Evolutionary conservation across 2,329 filamentous ascomycete genomes (phyloP), one percentile per base, ranked within the genome.

Genomic region (Pseudogymnoascus sp.): DNA sequence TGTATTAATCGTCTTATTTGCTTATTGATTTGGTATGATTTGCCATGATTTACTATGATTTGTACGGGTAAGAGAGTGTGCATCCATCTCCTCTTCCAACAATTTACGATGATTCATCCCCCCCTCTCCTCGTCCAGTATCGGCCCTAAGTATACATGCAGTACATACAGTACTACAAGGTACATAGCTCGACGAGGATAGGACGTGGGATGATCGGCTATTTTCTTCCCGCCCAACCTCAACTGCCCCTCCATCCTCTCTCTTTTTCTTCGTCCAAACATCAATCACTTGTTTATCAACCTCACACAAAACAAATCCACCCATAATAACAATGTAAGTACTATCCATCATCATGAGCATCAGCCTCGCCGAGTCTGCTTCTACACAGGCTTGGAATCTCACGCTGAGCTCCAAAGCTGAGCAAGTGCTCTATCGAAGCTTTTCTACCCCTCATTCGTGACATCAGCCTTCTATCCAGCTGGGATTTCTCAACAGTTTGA

Each of bases 41-140:
- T n/a, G n/a, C n/a, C n/a, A n/a, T n/a, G n/a, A n/a, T n/a, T n/a
- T n/a, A n/a, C n/a, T 48, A 48, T 28, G 45, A 51, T n/a, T 51
- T 28, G 23, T 51, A 51, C 45, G 14, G 23, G 21, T 48, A 48
- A 25, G 11, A 48, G 21, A 48, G n/a, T n/a, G n/a, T n/a, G n/a
- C n/a, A n/a, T n/a, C n/a, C n/a, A n/a, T n/a, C n/a, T 4, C 5
- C 36, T 2, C 4, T 10, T 48, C 43, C 43, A 28, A 16, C 25
- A 34, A 57, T 34, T 57, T 92, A 93, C 72, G 79, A 90, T 92
- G 79, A 28, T 82, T 77, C 31, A 34, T 23, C 45, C 54, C 28
- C 8, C 28, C 28, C 28, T 31, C 61, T 21, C 62, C 48, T 63
- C 60, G 8, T 14, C 23, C 45, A 16, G 23, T 61, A 23, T 41